Evolutionary conservation across 768 basidiomycete species (phyloP).

Genomic region (Lactifluus hygrophoroides): DNA sequence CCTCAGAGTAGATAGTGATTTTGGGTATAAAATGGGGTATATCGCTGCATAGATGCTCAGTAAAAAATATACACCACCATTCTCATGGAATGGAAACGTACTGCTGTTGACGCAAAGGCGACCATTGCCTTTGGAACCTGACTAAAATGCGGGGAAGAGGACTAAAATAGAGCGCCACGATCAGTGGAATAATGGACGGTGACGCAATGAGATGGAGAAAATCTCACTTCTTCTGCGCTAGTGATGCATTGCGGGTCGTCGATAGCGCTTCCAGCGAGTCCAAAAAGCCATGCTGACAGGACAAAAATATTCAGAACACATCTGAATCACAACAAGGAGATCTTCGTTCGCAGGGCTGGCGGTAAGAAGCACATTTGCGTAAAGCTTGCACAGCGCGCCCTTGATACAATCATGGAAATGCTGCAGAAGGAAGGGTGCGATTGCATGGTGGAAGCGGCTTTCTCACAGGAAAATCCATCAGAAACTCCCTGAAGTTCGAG

Average conservation of each 20-base stretch:
- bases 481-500: no score
- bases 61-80: no score
- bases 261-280: slow-evolving; percentile 78
- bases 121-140: slow-evolving; percentile 72
- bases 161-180: neutral
- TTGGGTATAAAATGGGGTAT: no score
- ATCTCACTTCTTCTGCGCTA: slow-evolving; percentile 69
- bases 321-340: slow-evolving; percentile 83
- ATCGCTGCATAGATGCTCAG: no score
- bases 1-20: no score
- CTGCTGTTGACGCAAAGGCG: no score
- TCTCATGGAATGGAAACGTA: no score
- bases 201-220: neutral
- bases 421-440: slow-evolving; percentile 78
- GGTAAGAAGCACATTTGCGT: slow-evolving; percentile 84
- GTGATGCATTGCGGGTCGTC: slow-evolving; percentile 74
- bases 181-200: slow-evolving; percentile 17
- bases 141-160: slow-evolving; percentile 40
- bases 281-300: slow-evolving; percentile 78
- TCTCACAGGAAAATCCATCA: slow-evolving; percentile 7
- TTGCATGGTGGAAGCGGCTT: slow-evolving; percentile 87
- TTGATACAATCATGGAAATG: slow-evolving; percentile 94
- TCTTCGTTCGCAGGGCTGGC: slow-evolving; percentile 80
- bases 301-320: slow-evolving; percentile 33
- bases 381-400: slow-evolving; percentile 76